Base-by-base conservation (phyloP, 441 rosid species). In the Mallotus repandus region DNA sequence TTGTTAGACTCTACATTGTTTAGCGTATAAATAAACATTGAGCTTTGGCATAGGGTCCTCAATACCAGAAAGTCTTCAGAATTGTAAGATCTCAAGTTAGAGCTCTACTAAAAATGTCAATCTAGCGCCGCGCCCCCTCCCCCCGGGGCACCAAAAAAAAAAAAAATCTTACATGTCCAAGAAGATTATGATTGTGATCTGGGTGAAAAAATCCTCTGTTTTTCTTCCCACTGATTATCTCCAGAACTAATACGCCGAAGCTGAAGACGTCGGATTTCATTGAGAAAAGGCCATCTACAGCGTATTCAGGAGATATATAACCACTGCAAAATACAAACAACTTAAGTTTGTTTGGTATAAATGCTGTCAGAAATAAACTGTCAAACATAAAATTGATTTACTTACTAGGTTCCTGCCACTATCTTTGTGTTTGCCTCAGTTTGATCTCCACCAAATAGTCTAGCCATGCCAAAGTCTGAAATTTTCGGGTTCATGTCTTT, bases 381-480 rank as follows among this genome's bases (percentile, higher is more conserved):
- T 6, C 5, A 38, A 35, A 35, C 38, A 38, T 38, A 38, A 4
- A 38, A 38, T 38, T 38, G 0, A 6, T 38, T 38, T 12, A 74
- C 81, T 76, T 79, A 82, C 85, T 67, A 79, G 68, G 85, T 82
- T 69, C 83, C 83, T 0, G 63, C 75, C 8, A 82, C 80, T 66
- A 72, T 68, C 5, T 61, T 82, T 19, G 81, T 82, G 19, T 77
- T 67, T 13, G 63, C 79, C 61, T 68, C 75, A 49, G 70, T 76
- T 58, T 80, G 81, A 18, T 78, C 74, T 14, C 67, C 80, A 4
- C 61, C 69, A 59, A 80, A 79, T 50, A 76, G 70, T 63, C 83
- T 73, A 8, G 81, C 83, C 86, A 80, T 66, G 9, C 86, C 83
- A n/a, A 83, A 83, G 60, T 83, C 86, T n/a, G 82, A 83, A 61